Evolutionary conservation across 208 protist species (phyloP).

Genomic region (Crithidia fasciculata): DNA sequence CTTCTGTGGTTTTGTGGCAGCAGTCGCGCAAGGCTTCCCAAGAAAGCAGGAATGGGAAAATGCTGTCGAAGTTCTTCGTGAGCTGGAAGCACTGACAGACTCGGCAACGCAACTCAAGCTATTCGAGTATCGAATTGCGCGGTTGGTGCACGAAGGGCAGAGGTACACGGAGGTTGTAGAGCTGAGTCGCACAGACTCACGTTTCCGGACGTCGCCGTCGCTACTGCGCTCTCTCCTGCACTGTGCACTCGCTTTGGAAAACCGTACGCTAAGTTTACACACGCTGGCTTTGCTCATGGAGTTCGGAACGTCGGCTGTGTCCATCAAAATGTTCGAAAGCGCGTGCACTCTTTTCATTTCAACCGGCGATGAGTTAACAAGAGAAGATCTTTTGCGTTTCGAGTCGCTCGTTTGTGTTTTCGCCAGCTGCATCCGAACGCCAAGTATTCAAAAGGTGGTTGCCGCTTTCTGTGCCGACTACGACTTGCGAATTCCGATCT

Average conservation of each 20-base stretch:
- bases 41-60: slow-evolving; percentile 21
- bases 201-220: slow-evolving; percentile 29
- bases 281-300: slow-evolving; percentile 12
- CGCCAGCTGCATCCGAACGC: slow-evolving; percentile 7
- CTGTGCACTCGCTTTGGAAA: slow-evolving; percentile 14
- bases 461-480: slow-evolving; percentile 33
- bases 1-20: slow-evolving; percentile 36
- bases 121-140: slow-evolving; percentile 28
- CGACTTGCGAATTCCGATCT: slow-evolving; percentile 31
- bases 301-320: slow-evolving; percentile 2
- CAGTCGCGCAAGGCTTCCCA: slow-evolving; percentile 29
- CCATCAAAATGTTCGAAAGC: slow-evolving; percentile 13
- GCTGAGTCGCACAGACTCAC: slow-evolving; percentile 3
- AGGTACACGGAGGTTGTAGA: slow-evolving; percentile 22
- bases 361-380: not conserved
- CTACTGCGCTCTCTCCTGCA: slow-evolving; percentile 29
- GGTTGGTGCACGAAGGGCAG: slow-evolving; percentile 26
- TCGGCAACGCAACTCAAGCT: slow-evolving; percentile 11
- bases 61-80: slow-evolving; percentile 6
- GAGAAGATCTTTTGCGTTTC: slow-evolving; percentile 16
- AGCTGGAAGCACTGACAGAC: slow-evolving; percentile 19
- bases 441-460: slow-evolving; percentile 19
- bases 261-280: slow-evolving; percentile 2
- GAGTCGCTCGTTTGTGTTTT: slow-evolving; percentile 14
- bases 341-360: slow-evolving; percentile 19